phyloP scores from a whole-genome alignment of 257 asterid genomes.

The Penstemon newberryi region DNA sequence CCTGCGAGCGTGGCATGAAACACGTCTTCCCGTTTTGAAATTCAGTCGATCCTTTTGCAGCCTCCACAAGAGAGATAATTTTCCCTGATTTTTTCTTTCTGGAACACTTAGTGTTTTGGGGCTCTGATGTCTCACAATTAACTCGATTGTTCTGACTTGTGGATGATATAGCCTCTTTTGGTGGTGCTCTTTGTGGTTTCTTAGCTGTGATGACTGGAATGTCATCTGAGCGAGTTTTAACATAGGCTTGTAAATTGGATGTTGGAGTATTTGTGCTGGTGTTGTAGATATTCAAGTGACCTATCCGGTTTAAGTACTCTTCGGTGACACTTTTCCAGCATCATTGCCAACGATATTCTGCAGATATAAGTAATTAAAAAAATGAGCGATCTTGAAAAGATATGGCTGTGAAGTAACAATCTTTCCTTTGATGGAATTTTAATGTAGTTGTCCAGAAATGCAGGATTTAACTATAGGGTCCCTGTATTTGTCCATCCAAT shows the following conservation, averaged over 20 bases:
- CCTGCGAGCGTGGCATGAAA: slow-evolving; percentile 85
- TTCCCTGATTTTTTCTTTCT: slow-evolving; percentile 86
- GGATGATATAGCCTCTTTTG: slow-evolving; percentile 46
- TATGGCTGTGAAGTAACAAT: neutral
- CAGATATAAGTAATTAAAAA: slow-evolving; percentile 13
- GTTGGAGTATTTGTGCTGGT: slow-evolving; percentile 40
- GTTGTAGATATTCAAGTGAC: slow-evolving; percentile 44
- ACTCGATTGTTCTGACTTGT: slow-evolving; percentile 42
- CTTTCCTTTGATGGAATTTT: neutral
- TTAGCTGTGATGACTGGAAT: slow-evolving; percentile 38
- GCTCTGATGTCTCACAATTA: slow-evolving; percentile 37
- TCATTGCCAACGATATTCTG: slow-evolving; percentile 92
- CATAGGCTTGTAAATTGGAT: slow-evolving; percentile 68
- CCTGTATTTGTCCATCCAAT: neutral
- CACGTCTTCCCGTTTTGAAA: slow-evolving; percentile 94
- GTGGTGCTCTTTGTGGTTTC: slow-evolving; percentile 62
- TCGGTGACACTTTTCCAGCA: slow-evolving; percentile 64
- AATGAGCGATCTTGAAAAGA: slow-evolving; percentile 13
- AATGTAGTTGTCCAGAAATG: neutral
- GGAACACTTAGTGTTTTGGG: slow-evolving; percentile 42
- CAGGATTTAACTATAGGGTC: slow-evolving; percentile 12
- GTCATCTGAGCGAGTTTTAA: slow-evolving; percentile 62
- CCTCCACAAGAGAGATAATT: slow-evolving; percentile 84
- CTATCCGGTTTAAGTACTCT: slow-evolving; percentile 81
- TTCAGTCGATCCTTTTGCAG: slow-evolving; percentile 85